Conservation (phyloP, 2,329 filamentous ascomycete species). For the Aspergillus calidoustus region DNA sequence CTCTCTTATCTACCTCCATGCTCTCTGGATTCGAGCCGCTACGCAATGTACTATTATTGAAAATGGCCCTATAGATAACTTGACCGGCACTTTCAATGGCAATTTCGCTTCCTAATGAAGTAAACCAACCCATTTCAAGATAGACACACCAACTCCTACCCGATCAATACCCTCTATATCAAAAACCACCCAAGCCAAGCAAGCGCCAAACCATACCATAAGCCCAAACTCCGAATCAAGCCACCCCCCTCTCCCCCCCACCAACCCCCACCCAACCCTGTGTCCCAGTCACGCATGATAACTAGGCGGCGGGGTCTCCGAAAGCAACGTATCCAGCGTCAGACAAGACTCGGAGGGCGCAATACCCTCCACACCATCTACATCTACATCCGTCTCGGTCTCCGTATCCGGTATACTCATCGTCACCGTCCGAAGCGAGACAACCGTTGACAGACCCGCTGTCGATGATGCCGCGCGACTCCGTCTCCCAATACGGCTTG, state of each 20-base stretch:
- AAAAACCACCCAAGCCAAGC: not conserved
- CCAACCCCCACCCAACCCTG: too few relatives aligned
- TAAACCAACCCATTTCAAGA: not conserved
- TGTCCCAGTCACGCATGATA: conserved; percentile 21
- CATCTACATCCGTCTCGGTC: not conserved
- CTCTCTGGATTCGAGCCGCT: not conserved
- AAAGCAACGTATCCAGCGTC: conserved; percentile 34
- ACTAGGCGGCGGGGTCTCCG: conserved; percentile 27
- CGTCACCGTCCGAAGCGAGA: conserved; percentile 34
- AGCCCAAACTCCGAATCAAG: not conserved
- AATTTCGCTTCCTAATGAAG: not conserved
- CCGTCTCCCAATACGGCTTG: not conserved
- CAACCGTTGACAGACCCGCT: conserved; percentile 31
- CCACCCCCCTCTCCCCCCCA: too few relatives aligned
- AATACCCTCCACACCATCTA: conserved; percentile 26
- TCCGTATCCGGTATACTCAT: conserved; percentile 24
- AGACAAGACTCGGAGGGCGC: conserved; percentile 24
- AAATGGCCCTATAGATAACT: not conserved
- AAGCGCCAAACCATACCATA: not conserved
- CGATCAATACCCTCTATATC: not conserved
- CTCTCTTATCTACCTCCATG: not conserved
- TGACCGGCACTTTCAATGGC: not conserved
- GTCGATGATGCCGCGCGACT: not conserved
- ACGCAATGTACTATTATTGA: conserved; percentile 16
- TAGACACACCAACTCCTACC: not conserved